Conservation (phyloP, 805 yeast genomes). For the Wickerhamiella sorbophila region DNA sequence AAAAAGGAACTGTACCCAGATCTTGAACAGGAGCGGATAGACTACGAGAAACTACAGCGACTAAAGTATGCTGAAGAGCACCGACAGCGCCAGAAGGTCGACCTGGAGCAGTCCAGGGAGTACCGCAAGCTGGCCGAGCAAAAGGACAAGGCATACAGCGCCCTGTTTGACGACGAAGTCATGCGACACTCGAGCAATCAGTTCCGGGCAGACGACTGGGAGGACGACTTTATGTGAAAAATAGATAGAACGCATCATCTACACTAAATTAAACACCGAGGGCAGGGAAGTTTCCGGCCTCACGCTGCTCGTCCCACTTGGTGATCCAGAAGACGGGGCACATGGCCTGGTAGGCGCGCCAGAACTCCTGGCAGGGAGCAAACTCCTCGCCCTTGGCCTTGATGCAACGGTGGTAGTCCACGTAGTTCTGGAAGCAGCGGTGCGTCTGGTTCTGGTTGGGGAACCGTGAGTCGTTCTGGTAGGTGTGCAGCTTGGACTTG, state of each 20-base stretch:
- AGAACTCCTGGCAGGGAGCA: conserved; percentile 93
- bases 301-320: conserved; percentile 33
- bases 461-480: conserved; percentile 83
- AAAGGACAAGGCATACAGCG: conserved; percentile 34
- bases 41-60: conserved; percentile 28
- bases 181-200: conserved; percentile 33
- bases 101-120: conserved; percentile 24
- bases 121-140: conserved; percentile 22
- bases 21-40: conserved; percentile 29
- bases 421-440: conserved; percentile 96
- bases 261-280: conserved; percentile 14
- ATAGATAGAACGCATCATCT: neutral
- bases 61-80: conserved; percentile 22
- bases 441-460: conserved; percentile 96
- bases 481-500: conserved; percentile 18
- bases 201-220: conserved; percentile 38
- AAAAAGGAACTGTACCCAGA: conserved; percentile 41
- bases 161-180: conserved; percentile 35
- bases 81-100: conserved; percentile 29
- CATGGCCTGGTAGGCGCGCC: conserved; percentile 69
- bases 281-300: conserved; percentile 41
- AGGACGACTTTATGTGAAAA: conserved; percentile 40
- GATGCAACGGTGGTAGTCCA: conserved; percentile 96
- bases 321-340: conserved; percentile 28
- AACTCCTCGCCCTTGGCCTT: conserved; percentile 96